phyloP scores from a whole-genome alignment of 2,329 filamentous ascomycete species.

The Chaetoscypha palmicola region DNA sequence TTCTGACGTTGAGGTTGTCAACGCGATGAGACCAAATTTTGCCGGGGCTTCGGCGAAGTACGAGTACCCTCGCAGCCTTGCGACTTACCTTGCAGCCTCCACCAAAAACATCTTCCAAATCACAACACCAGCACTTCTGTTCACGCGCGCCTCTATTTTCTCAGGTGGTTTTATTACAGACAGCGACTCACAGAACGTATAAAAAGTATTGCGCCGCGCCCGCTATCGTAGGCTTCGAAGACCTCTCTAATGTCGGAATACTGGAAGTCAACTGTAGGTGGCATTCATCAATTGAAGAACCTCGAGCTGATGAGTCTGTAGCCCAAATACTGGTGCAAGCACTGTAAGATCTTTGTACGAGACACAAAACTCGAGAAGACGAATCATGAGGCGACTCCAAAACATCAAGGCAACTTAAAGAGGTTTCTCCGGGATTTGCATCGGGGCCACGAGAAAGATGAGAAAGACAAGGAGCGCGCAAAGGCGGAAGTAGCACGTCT shows the following conservation, averaged over 20 bases:
- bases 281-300: not conserved
- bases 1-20: not conserved
- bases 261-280: slow-evolving; percentile 82
- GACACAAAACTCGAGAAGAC: slow-evolving; percentile 85
- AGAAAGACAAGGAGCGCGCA: slow-evolving; percentile 74
- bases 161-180: too few relatives aligned
- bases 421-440: slow-evolving; percentile 86
- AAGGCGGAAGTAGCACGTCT: slow-evolving; percentile 80
- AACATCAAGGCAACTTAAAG: slow-evolving; percentile 80
- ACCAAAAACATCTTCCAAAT: too few relatives aligned
- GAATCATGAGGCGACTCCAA: slow-evolving; percentile 81
- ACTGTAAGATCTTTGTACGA: slow-evolving; percentile 83
- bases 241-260: slow-evolving; percentile 99
- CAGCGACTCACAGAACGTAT: too few relatives aligned
- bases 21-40: not conserved
- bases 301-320: slow-evolving; percentile 28
- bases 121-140: too few relatives aligned
- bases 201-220: too few relatives aligned
- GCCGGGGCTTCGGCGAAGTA: too few relatives aligned
- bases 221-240: too few relatives aligned
- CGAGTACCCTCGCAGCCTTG: too few relatives aligned
- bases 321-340: slow-evolving; percentile 97
- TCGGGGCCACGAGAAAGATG: slow-evolving; percentile 71
- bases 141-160: too few relatives aligned
- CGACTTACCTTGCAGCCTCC: not conserved